Base-by-base conservation (phyloP, 306 rosid genomes). In the Cucurbita maxima region DNA sequence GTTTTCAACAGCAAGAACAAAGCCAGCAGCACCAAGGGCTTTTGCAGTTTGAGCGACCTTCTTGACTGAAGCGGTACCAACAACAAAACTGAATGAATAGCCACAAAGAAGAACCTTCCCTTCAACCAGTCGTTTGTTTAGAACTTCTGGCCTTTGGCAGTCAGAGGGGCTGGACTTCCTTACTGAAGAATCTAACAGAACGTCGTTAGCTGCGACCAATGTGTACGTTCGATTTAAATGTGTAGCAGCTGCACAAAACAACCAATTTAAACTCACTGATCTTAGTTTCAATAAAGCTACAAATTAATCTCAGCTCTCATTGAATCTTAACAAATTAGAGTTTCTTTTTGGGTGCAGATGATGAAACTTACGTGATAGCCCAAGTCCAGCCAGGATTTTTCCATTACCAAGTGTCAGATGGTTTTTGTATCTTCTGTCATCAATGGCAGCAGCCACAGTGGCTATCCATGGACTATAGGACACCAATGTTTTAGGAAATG, bases 381-480 rank as follows among this genome's bases (percentile, higher is more conserved):
- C 97, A 78, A 88, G 18, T 79, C 99, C 99, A 60, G 99, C 87
- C 85, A 95, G 79, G 59, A 86, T 67, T 80, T 89, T 95, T 82
- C 99, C 93, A 87, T 95, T 95, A 73, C 96, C 99, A 47, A 95
- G 99, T n/a, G 48, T 78, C 75, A 95, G 79, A 82, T 95, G 96
- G 74, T 95, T 95, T 84, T 95, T 95, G 82, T 95, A 95, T 88
- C 97, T 84, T 71, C 99, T 97, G 70, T 95, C 99, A 84, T 95
- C 99, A 73, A 95, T 88, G 58, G 99, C 99, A 61, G 99, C 99
- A 73, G 96, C 97, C 43, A 95, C 89, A 62, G 99, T 82, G 48
- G 86, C 80, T 83, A 95, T 95, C 99, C 99, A 95, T 63, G 99
- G 99, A 84, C 99, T 95, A 75, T 95, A 95, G 6, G 99, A 95